phyloP scores from a whole-genome alignment of 225 moss, liverwort and hornwort species.

The Ulota crispa region DNA sequence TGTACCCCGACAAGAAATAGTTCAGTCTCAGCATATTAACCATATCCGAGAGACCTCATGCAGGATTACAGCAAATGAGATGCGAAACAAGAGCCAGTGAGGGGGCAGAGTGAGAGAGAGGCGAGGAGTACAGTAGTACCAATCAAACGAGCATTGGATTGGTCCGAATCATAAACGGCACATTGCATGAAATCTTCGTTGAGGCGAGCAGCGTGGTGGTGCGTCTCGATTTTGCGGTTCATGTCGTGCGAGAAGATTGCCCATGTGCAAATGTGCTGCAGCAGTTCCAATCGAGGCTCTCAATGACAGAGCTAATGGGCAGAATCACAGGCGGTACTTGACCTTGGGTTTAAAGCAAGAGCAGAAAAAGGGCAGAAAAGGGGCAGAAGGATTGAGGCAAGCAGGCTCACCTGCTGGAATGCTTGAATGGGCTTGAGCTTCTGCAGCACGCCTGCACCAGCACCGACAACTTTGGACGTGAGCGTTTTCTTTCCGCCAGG shows the following conservation, averaged over 20 bases:
- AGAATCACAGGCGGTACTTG: not conserved
- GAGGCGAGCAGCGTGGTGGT: constrained; percentile 40
- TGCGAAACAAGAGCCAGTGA: not conserved
- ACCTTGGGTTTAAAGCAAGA: not conserved
- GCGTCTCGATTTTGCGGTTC: constrained; percentile 49
- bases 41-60: too few species aligned
- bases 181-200: constrained; percentile 51
- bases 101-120: not conserved
- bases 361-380: not conserved
- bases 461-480: constrained; percentile 26
- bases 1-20: not conserved
- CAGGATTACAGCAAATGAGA: not conserved
- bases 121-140: constrained; percentile 7
- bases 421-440: constrained; percentile 39
- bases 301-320: not conserved
- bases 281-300: not conserved
- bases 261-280: constrained; percentile 48
- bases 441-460: constrained; percentile 36
- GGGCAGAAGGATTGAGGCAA: not conserved
- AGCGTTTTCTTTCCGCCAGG: constrained; percentile 31
- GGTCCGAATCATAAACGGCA: constrained; percentile 43
- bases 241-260: constrained; percentile 44
- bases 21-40: not conserved
- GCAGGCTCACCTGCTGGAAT: constrained; percentile 31
- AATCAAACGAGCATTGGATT: constrained; percentile 41